Base-by-base conservation (phyloP, 2,329 filamentous ascomycete genomes). In the Penicillium sp. region DNA sequence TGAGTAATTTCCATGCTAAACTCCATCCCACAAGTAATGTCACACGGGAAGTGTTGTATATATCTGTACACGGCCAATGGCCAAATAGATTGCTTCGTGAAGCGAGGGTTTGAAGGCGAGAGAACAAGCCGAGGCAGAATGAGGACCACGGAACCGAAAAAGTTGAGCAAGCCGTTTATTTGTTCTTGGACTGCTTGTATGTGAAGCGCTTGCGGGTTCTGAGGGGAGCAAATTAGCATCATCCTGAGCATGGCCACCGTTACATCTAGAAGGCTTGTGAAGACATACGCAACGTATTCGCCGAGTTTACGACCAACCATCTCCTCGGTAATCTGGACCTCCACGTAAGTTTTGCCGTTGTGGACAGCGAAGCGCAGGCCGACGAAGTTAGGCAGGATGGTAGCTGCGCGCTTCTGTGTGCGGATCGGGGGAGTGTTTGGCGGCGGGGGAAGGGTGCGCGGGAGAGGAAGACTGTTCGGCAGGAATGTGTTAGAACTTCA, bases 241-340 rank as follows among this genome's bases (percentile, higher is more conserved):
- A 10, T 31, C 8, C 13, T 29, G 6, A 2, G 12, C 18, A 18
- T 8, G 34, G 21, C n/a, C 36, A 38, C 9, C 16, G 2, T 42
- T 12, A 9, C 12, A 9, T 13, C 13, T 12, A 6, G 24, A 15
- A 6, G 18, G 38, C 33, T n/a, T 1, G 36, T 18, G 45, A 41
- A 41, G 45, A 84, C 90, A 67, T 83, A 96, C 91, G 84, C 79
- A 57, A 90, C 86, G 72, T 96, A 96, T 76, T 96, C 92, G 65
- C 92, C 92, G 62, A 96, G 80, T 76, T 96, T 96, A 74, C 94
- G 88, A 49, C 92, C 92, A 45, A 96, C 92, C 92, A 96, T 96
- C 67, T 96, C 89, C 71, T 96, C 92, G 15, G 91, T 95, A 58
- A 96, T 88, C 60, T 80, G 81, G 49, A 96, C 81, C 62, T 94